Percentiles rank a stretch among this genome's conserved stretches.
Evolutionary conservation across 257 asterid species (phyloP).

Genomic region (Prunella vulgaris): DNA sequence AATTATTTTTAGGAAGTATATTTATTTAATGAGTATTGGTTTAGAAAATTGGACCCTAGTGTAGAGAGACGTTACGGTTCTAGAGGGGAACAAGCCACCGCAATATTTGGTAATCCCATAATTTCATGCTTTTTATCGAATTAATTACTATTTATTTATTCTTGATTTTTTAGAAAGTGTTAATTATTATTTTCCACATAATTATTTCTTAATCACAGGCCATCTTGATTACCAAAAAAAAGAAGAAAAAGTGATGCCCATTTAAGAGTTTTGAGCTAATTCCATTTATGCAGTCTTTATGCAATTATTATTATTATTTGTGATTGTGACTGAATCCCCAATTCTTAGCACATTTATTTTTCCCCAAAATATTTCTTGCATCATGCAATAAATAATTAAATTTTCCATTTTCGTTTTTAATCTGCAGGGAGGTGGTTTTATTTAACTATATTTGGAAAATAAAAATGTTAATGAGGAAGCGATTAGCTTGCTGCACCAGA

Average conservation of each 20-base stretch:
- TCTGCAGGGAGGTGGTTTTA: conserved; percentile 21
- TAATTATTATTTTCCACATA: not conserved
- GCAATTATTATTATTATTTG: too few species aligned
- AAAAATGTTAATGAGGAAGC: conserved; percentile 57
- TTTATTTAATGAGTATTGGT: not conserved
- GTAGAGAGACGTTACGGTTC: conserved; percentile 33
- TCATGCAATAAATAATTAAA: not conserved
- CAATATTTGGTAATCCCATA: conserved; percentile 27
- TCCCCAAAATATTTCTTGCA: not conserved
- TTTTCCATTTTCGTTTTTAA: not conserved
- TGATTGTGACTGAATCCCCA: too few species aligned
- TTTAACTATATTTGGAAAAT: not conserved
- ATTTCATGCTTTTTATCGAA: not conserved
- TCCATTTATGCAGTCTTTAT: not conserved
- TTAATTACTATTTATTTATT: not conserved
- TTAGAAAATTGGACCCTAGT: conserved; percentile 31
- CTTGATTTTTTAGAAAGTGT: not conserved
- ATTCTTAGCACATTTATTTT: too few species aligned
- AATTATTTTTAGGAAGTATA: conserved; percentile 3
- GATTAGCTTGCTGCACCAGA: conserved; percentile 68
- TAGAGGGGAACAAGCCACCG: conserved; percentile 34
- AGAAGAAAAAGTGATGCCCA: not conserved
- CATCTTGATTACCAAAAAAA: not conserved
- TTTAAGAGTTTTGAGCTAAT: not conserved
- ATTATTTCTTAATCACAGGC: not conserved